These are phyloP conservation scores for Botryotinia calthae DNA, from an alignment of 2,329 filamentous ascomycete species.

Conservation along the genomic window DNA sequence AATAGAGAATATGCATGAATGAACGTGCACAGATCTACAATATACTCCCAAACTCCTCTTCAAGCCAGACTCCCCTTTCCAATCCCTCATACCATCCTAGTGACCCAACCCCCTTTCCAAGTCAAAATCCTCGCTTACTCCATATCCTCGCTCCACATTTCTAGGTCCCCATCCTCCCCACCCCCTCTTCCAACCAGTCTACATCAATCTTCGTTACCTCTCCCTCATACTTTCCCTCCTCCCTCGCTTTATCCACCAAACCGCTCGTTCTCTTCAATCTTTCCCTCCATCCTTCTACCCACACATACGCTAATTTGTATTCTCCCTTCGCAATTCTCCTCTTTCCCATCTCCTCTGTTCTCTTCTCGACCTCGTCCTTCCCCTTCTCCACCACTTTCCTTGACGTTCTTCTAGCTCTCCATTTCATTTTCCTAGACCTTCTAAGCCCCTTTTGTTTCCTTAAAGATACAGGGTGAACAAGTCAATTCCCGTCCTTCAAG, in stretches of 20 bases:
- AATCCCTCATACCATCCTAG: neutral
- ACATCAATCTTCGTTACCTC: neutral
- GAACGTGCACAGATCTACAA: neutral
- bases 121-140: neutral
- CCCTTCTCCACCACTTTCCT: neutral
- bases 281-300: slow-evolving; percentile 29
- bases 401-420: neutral
- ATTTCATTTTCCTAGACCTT: neutral
- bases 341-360: slow-evolving; percentile 5
- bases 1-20: neutral
- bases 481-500: slow-evolving; percentile 8
- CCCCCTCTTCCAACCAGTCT: neutral
- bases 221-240: neutral
- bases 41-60: neutral
- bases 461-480: neutral
- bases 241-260: slow-evolving; percentile 27
- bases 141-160: too few species aligned
- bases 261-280: slow-evolving; percentile 27
- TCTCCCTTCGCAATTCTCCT: slow-evolving; percentile 2
- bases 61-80: neutral
- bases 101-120: neutral
- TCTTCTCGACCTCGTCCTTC: neutral
- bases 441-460: neutral
- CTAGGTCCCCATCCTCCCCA: neutral
- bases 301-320: slow-evolving; percentile 26